Base-by-base conservation (phyloP, 2,329 filamentous ascomycete species). In the Xylariaceae sp. region DNA sequence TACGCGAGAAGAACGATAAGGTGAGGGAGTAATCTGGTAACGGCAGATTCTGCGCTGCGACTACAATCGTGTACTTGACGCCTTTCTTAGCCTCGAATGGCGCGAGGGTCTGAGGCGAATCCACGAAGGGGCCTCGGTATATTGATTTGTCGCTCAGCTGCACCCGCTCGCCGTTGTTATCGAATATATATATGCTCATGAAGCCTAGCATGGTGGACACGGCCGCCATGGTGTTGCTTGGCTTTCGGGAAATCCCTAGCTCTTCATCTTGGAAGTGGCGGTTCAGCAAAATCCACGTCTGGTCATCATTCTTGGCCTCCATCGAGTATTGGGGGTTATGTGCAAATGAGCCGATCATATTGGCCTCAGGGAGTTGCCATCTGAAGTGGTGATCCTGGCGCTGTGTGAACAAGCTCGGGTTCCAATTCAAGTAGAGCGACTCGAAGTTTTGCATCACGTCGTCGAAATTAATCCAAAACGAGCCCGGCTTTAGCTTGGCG, bases 361-460 rank as follows among this genome's bases (percentile, higher is more conserved):
- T 76, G 40, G 71, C 68, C 29, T 68, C 68, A 18, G 78, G 73
- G 34, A 83, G 72, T 1, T 86, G 79, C 94, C 94, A 99, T 2
- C 79, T 78, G 66, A 97, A 95, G 71, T 99, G 94, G 52, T 92
- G 84, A 64, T 99, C 92, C 69, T 96, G 86, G 8, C 92, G 85
- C 67, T 88, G 75, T 1, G 76, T 76, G 71, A 99, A 99, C 0
- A 96, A 76, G 0, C 81, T 80, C 0, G 94, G 92, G 61, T 96
- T 96, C 94, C 94, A 99, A 71, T 97, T 99, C 51, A 99, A 77
- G 70, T 97, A 99, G 61, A 99, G 83, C 16, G 92, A 95, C 68
- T 97, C 91, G 59, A 96, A 99, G 67, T 96, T 86, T 65, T 96
- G 91, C 34, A 89, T 81, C 3, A 96, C 84, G 60, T 91, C 88